These are phyloP conservation scores for Phytophthora multivora DNA, from an alignment of 352 stramenopile genomes.

Conservation along the genomic window DNA sequence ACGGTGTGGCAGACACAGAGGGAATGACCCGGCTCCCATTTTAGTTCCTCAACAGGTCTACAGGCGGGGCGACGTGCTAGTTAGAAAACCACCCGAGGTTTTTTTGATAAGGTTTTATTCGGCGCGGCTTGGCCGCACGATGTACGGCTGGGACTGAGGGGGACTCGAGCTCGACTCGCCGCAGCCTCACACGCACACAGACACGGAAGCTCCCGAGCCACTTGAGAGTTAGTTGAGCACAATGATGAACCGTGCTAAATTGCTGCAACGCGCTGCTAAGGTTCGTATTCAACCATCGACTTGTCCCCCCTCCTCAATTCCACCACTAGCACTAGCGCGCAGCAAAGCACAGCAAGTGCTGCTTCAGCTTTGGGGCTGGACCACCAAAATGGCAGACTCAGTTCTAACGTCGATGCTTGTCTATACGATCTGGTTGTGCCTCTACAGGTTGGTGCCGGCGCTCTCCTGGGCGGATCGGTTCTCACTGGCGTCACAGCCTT, in stretches of 20 bases:
- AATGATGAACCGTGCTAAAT: conserved; percentile 76
- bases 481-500: conserved; percentile 81
- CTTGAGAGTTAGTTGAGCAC: conserved; percentile 56
- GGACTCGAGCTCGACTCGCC: conserved; percentile 20
- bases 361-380: conserved; percentile 36
- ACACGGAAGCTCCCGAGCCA: conserved; percentile 42
- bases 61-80: conserved; percentile 22
- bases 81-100: conserved; percentile 13
- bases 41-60: not conserved
- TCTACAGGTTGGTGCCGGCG: conserved; percentile 64
- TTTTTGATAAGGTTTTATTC: conserved; percentile 23
- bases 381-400: conserved; percentile 64
- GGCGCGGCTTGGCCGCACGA: conserved; percentile 22
- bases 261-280: conserved; percentile 80
- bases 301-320: too few relatives aligned
- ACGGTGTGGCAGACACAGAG: conserved; percentile 12
- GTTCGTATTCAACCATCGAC: conserved; percentile 30
- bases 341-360: not conserved
- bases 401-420: conserved; percentile 17
- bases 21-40: conserved; percentile 5
- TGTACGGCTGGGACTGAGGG: conserved; percentile 33
- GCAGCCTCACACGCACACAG: conserved; percentile 47
- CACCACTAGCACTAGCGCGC: not conserved
- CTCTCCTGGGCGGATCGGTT: conserved; percentile 74
- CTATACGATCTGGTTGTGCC: conserved; percentile 19